Percentiles rank a stretch among this genome's conserved stretches.
phyloP scores from a whole-genome alignment of 371 early-diverging fungal species.

The Paraphysoderma sedebokerense region DNA sequence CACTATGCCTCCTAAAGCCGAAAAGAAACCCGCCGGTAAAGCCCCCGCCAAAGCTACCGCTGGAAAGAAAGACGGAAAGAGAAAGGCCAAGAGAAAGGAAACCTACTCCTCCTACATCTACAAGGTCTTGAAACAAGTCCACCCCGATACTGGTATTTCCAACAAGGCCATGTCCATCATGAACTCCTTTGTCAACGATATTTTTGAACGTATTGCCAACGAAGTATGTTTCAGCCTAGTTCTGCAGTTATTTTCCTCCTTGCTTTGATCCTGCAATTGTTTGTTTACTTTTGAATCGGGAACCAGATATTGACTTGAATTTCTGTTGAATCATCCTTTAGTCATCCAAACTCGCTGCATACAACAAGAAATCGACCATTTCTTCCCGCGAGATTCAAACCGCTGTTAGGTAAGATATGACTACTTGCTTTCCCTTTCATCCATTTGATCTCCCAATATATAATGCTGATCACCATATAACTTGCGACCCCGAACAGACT shows the following conservation, averaged over 20 bases:
- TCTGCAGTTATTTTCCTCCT: no score
- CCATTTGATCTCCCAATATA: no score
- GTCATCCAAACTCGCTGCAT: constrained; percentile 72
- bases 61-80: constrained; percentile 33
- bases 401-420: no score
- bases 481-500: no score
- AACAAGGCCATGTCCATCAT: constrained; percentile 97
- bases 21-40: constrained; percentile 39
- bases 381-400: constrained; percentile 91
- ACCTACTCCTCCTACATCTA: constrained; percentile 90
- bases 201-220: constrained; percentile 80
- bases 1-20: constrained; percentile 7
- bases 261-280: no score
- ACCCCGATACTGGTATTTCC: constrained; percentile 94
- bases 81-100: constrained; percentile 53
- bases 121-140: constrained; percentile 92
- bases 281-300: no score
- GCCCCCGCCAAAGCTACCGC: constrained; percentile 27
- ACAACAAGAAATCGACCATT: constrained; percentile 90
- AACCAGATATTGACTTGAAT: no score
- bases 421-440: no score
- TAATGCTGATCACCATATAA: no score
- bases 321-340: no score
- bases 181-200: constrained; percentile 95
- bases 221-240: no score